phyloP scores from a whole-genome alignment of 768 basidiomycete species.

The Stropharia rugosoannulata region DNA sequence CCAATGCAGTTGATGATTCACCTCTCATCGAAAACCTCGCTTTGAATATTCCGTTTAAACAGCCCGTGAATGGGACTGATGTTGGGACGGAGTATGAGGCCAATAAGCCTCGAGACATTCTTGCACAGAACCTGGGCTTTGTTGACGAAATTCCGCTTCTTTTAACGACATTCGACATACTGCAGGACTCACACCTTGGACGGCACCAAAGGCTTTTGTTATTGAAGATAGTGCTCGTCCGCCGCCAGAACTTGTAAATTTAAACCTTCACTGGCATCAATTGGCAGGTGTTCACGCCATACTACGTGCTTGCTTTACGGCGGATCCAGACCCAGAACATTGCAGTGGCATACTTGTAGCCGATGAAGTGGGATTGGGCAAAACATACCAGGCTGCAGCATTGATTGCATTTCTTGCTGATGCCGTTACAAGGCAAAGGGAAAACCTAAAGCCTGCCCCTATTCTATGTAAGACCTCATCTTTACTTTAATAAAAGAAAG shows the following conservation, averaged over 20 bases:
- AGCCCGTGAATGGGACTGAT: constrained; percentile 13
- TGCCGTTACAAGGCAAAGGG: background rate
- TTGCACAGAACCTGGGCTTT: constrained; percentile 18
- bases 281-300: constrained; percentile 20
- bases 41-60: background rate
- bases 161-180: constrained; percentile 20
- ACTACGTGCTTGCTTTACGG: constrained; percentile 6
- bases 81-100: constrained; percentile 23
- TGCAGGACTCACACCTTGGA: constrained; percentile 20
- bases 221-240: background rate
- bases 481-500: too few species aligned
- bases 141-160: constrained; percentile 9
- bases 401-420: constrained; percentile 19
- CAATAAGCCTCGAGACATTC: background rate
- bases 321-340: background rate
- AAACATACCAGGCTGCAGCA: constrained; percentile 22
- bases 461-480: constrained; percentile 2
- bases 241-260: background rate
- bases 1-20: background rate
- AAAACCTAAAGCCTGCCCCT: background rate
- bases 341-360: constrained; percentile 17
- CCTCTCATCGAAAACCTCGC: constrained; percentile 1
- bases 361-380: constrained; percentile 31
- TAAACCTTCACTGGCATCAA: constrained; percentile 25
- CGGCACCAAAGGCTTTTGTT: background rate